Evolutionary conservation across 768 basidiomycete species (phyloP).

Genomic region (Imleria badia): DNA sequence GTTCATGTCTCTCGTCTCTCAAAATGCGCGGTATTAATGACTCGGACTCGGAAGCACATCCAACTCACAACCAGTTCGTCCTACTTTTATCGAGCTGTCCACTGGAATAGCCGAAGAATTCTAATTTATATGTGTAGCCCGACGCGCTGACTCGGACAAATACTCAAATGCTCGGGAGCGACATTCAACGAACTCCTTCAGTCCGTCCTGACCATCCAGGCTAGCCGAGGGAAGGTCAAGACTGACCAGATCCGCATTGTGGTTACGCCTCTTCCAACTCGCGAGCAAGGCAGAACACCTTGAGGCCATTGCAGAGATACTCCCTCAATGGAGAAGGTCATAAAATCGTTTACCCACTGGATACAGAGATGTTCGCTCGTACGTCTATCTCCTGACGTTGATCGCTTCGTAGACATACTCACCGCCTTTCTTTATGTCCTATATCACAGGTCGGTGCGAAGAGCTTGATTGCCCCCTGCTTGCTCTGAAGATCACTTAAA

Average conservation of each 20-base stretch:
- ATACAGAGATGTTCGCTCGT: conserved; percentile 56
- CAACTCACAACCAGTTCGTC: conserved; percentile 28
- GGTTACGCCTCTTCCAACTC: conserved; percentile 51
- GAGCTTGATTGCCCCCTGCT: conserved; percentile 55
- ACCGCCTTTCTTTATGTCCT: too few relatives aligned
- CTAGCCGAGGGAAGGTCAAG: conserved; percentile 29
- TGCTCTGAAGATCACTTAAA: conserved; percentile 59
- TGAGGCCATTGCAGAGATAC: conserved; percentile 41
- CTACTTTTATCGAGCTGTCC: neutral
- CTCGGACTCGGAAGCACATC: too few relatives aligned
- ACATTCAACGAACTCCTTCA: conserved; percentile 24
- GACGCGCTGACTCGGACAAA: conserved; percentile 4
- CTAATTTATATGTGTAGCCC: conserved; percentile 16
- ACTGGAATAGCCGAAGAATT: too few relatives aligned
- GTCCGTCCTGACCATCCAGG: conserved; percentile 31
- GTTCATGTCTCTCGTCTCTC: neutral
- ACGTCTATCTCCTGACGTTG: conserved; percentile 27
- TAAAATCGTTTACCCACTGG: conserved; percentile 39
- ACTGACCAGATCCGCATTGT: conserved; percentile 43
- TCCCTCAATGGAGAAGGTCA: conserved; percentile 51
- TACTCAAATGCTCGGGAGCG: conserved; percentile 15
- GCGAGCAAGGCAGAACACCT: conserved; percentile 52
- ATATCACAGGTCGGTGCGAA: conserved; percentile 54
- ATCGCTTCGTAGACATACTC: neutral
- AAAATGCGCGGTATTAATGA: conserved; percentile 2